These are phyloP conservation scores for Alternaria sp. DNA, from an alignment of 2,329 filamentous ascomycete genomes.

Conservation along the genomic window DNA sequence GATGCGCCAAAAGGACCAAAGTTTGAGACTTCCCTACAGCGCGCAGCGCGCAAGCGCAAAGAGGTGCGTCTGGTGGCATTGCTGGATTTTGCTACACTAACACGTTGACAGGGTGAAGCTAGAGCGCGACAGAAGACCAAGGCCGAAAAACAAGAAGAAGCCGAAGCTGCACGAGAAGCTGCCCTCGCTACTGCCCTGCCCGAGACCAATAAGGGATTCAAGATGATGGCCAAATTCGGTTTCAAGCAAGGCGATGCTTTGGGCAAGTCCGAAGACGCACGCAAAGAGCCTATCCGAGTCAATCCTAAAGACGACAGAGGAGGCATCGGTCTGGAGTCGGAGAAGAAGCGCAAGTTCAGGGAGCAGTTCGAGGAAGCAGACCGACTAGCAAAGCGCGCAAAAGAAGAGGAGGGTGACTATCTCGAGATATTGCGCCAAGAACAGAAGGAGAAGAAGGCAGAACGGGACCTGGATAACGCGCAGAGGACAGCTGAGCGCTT, in stretches of 20 bases:
- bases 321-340: constrained; percentile 84
- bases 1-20: constrained; percentile 62
- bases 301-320: constrained; percentile 79
- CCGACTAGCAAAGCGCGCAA: constrained; percentile 51
- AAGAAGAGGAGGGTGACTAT: constrained; percentile 56
- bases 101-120: constrained; percentile 35
- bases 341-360: constrained; percentile 77
- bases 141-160: constrained; percentile 79
- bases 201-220: constrained; percentile 81
- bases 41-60: constrained; percentile 62
- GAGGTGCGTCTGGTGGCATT: constrained; percentile 50
- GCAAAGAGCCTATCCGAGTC: constrained; percentile 78
- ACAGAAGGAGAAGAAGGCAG: constrained; percentile 56
- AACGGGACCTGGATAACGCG: constrained; percentile 76
- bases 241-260: constrained; percentile 80
- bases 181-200: constrained; percentile 78
- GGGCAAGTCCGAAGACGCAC: constrained; percentile 66
- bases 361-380: constrained; percentile 49
- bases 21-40: constrained; percentile 71
- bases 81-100: constrained; percentile 21
- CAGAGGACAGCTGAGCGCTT: constrained; percentile 85
- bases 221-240: constrained; percentile 97
- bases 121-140: constrained; percentile 71
- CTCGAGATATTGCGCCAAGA: constrained; percentile 45
- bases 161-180: constrained; percentile 74